Percentiles rank a stretch among this genome's conserved stretches.
phyloP scores from a whole-genome alignment of 2,329 filamentous ascomycete genomes.

The Alternaria triticina region DNA sequence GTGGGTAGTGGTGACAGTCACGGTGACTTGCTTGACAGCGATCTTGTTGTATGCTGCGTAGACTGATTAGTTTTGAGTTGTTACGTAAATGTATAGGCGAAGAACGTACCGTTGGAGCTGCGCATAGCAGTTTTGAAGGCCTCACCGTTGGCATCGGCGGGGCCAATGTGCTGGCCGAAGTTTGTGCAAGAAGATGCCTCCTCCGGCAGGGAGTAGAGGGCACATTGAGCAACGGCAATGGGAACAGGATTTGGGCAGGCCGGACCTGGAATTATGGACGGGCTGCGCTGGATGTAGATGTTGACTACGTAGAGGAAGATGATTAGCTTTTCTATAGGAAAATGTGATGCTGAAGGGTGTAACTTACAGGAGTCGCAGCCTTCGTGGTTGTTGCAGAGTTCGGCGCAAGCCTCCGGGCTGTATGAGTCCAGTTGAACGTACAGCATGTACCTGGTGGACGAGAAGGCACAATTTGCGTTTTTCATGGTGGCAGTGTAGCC shows the following conservation, averaged over 20 bases:
- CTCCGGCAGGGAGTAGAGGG: conserved; percentile 15
- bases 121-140: conserved; percentile 15
- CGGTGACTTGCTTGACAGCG: not conserved
- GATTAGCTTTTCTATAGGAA: not conserved
- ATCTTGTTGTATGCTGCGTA: conserved; percentile 4
- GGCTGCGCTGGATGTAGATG: conserved; percentile 26
- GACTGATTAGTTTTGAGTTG: not conserved
- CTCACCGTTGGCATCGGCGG: conserved; percentile 12
- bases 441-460: conserved; percentile 8
- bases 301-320: conserved; percentile 16
- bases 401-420: conserved; percentile 7
- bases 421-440: conserved; percentile 8
- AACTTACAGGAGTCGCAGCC: conserved; percentile 15
- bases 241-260: conserved; percentile 25
- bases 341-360: too few species aligned
- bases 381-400: not conserved
- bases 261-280: conserved; percentile 7
- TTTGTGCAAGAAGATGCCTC: conserved; percentile 8
- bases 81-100: not conserved
- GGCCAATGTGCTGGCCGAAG: conserved; percentile 13
- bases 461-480: conserved; percentile 11
- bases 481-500: conserved; percentile 5
- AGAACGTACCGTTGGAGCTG: conserved; percentile 22
- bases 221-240: conserved; percentile 15
- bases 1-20: not conserved